Conservation (phyloP, 1,139 yeast species). For the Pichia sp. region DNA sequence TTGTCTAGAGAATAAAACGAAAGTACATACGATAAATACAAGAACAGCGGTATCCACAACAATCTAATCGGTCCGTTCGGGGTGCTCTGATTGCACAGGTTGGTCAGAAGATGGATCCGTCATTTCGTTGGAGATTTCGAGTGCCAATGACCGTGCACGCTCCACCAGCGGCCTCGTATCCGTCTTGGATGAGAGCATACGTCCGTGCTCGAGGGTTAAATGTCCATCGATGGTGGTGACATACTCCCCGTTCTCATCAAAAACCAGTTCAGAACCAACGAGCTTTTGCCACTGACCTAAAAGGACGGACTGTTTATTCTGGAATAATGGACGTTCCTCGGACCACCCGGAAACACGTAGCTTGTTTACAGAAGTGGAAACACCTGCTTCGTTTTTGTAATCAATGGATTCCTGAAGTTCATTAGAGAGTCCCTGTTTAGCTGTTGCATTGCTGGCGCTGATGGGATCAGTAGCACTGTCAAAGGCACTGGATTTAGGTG, state of each 20-base stretch:
- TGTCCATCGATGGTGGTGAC: conserved; percentile 28
- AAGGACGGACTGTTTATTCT: conserved; percentile 50
- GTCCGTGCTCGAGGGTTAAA: conserved; percentile 25
- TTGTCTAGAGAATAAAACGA: no score
- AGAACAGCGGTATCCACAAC: no score
- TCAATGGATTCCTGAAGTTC: conserved; percentile 17
- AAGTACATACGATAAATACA: no score
- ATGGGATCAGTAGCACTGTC: conserved; percentile 9
- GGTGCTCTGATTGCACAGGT: no score
- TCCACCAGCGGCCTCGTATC: conserved; percentile 18
- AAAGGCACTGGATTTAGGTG: conserved; percentile 19
- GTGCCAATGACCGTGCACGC: conserved; percentile 20
- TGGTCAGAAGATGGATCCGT: no score
- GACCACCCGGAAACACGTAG: conserved; percentile 49
- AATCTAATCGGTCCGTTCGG: no score
- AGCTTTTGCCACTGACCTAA: conserved; percentile 73
- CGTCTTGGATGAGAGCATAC: conserved; percentile 16
- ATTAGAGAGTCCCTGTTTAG: conserved; percentile 1
- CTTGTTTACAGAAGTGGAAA: conserved; percentile 27
- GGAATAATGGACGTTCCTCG: conserved; percentile 43
- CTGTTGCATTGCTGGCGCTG: background rate
- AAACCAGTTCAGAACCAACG: conserved; percentile 75
- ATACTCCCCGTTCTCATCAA: conserved; percentile 51
- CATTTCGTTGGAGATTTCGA: no score
- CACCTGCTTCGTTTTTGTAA: conserved; percentile 11